Percentiles rank a stretch among this genome's conserved stretches.
phyloP scores from a whole-genome alignment of 75 land plant species.

The Pinus tabuliformis region DNA sequence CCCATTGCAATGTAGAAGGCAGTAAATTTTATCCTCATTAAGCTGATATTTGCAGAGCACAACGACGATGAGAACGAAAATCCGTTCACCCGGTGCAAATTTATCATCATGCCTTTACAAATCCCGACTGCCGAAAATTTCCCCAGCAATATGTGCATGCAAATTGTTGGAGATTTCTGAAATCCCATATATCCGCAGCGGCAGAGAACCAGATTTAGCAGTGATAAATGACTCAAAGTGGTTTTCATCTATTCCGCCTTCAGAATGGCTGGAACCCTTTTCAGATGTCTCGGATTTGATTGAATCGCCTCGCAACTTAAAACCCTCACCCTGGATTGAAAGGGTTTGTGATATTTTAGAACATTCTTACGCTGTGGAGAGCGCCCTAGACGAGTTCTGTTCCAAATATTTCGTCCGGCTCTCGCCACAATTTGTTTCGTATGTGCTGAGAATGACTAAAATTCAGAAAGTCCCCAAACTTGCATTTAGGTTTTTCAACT shows the following conservation, averaged over 20 bases:
- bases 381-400: slow-evolving; percentile 31
- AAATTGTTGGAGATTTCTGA: neutral
- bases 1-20: no score
- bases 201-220: neutral
- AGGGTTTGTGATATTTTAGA: slow-evolving; percentile 29
- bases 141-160: neutral
- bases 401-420: slow-evolving; percentile 32
- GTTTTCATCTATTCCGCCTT: slow-evolving; percentile 10
- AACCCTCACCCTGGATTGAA: slow-evolving; percentile 53
- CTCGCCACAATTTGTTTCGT: slow-evolving; percentile 46
- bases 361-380: slow-evolving; percentile 12
- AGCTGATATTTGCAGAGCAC: neutral
- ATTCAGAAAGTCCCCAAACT: slow-evolving; percentile 13
- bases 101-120: neutral
- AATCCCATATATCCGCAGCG: neutral
- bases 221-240: neutral
- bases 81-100: neutral
- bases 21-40: no score
- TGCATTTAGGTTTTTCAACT: slow-evolving; percentile 60
- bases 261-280: slow-evolving; percentile 41
- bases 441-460: slow-evolving; percentile 18
- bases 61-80: neutral
- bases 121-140: neutral
- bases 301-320: slow-evolving; percentile 4
- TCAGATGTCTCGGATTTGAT: slow-evolving; percentile 35